Evolutionary conservation across 352 stramenopile species (phyloP).

Genomic region (Pythium aquatile): DNA sequence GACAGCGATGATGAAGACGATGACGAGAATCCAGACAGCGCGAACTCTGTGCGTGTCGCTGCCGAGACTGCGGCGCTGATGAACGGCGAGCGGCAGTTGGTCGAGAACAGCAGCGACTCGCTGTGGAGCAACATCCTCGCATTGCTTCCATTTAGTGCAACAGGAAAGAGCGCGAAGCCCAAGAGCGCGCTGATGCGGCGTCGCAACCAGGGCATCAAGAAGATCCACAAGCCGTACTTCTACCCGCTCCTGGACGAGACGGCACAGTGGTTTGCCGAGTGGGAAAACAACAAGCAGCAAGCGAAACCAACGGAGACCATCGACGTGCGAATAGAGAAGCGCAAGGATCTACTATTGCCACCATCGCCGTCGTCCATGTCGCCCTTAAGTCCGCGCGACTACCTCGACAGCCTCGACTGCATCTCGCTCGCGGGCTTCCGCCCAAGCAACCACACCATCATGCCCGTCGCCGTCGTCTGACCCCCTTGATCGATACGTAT

Average conservation of each 20-base stretch:
- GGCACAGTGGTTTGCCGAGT: constrained; percentile 40
- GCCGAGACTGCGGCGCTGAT: constrained; percentile 19
- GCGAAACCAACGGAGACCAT: background rate
- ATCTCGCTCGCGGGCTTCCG: constrained; percentile 17
- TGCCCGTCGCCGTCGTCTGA: constrained; percentile 19
- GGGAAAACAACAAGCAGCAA: constrained; percentile 30
- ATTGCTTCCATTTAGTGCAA: background rate
- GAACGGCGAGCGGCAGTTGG: constrained; percentile 2
- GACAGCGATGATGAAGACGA: constrained; percentile 27
- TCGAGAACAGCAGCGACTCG: background rate
- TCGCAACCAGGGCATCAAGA: constrained; percentile 25
- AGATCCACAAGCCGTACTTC: constrained; percentile 57
- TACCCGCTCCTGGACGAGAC: constrained; percentile 64
- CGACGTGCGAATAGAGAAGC: constrained; percentile 26
- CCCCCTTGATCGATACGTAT: background rate
- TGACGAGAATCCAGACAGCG: constrained; percentile 10
- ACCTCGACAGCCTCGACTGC: constrained; percentile 19
- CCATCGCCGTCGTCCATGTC: background rate
- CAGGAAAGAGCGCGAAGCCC: background rate
- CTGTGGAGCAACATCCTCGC: background rate
- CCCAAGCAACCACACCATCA: constrained; percentile 20
- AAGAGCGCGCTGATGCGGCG: constrained; percentile 16
- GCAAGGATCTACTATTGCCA: background rate
- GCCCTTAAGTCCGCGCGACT: background rate
- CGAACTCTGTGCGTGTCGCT: background rate